Conservation (phyloP, 1,139 yeast species). For the Blastobotrys capitulatus region DNA sequence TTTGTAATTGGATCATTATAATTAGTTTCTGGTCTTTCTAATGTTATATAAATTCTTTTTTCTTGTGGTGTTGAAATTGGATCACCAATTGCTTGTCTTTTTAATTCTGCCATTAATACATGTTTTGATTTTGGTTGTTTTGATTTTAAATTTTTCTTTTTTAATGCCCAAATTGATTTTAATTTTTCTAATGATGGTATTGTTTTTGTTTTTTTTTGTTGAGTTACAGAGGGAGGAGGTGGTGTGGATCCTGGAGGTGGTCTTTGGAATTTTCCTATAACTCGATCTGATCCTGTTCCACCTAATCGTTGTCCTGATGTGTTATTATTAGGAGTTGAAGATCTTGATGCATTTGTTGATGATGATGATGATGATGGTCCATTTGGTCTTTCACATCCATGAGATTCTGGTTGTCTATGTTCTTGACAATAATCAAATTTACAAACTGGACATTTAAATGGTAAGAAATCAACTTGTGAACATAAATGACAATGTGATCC, state of each 20-base stretch:
- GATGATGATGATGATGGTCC: neutral
- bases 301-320: no score
- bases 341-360: neutral
- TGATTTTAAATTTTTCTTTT: conserved; percentile 10
- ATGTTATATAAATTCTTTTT: conserved; percentile 62
- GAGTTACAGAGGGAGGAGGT: no score
- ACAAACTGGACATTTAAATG: conserved; percentile 51
- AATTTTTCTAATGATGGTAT: neutral
- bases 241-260: neutral
- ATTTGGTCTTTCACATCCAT: conserved; percentile 35
- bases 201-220: neutral
- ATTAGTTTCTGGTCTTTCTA: conserved; percentile 29
- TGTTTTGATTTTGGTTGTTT: conserved; percentile 16
- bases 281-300: neutral
- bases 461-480: conserved; percentile 50
- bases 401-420: conserved; percentile 45
- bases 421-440: conserved; percentile 42
- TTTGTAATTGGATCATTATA: conserved; percentile 42
- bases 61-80: conserved; percentile 41
- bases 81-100: conserved; percentile 66
- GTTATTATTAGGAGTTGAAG: neutral
- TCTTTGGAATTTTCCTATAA: no score
- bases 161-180: neutral
- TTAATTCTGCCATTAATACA: conserved; percentile 40
- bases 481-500: conserved; percentile 51